Evolutionary conservation across 306 rosid genomes (phyloP).

Genomic region (Sindora glabra): DNA sequence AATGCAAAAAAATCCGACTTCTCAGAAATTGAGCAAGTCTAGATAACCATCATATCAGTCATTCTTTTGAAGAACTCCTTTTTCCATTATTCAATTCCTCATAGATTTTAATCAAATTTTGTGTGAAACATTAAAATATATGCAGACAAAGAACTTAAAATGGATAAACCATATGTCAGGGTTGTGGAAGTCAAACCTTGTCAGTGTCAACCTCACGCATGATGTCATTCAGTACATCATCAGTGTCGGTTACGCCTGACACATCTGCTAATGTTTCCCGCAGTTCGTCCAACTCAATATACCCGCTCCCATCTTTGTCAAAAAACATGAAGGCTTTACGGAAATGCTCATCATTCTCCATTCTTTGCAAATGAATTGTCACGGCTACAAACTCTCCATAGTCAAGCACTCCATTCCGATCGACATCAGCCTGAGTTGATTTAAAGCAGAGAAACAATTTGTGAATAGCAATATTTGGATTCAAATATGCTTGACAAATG

Average conservation of each 20-base stretch:
- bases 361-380: slow-evolving; percentile 89
- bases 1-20: no score
- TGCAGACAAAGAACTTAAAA: not conserved
- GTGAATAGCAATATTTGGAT: not conserved
- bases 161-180: not conserved
- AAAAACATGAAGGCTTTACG: slow-evolving; percentile 79
- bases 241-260: slow-evolving; percentile 60
- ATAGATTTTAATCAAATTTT: no score
- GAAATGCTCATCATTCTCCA: slow-evolving; percentile 96
- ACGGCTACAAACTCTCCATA: slow-evolving; percentile 98
- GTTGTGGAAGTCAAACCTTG: slow-evolving; percentile 57
- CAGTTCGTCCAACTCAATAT: slow-evolving; percentile 75
- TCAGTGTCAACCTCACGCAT: slow-evolving; percentile 97
- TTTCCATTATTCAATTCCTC: no score
- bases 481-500: not conserved
- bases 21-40: no score
- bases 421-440: slow-evolving; percentile 83
- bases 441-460: slow-evolving; percentile 11
- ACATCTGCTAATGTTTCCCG: slow-evolving; percentile 71
- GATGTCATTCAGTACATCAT: slow-evolving; percentile 78
- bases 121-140: no score
- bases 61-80: no score
- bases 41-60: no score
- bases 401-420: slow-evolving; percentile 95
- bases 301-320: slow-evolving; percentile 86